Evolutionary conservation across 1,284 basidiomycete species (phyloP), one percentile per base, ranked within the genome.

Genomic region (Moesziomyces aphidis): DNA sequence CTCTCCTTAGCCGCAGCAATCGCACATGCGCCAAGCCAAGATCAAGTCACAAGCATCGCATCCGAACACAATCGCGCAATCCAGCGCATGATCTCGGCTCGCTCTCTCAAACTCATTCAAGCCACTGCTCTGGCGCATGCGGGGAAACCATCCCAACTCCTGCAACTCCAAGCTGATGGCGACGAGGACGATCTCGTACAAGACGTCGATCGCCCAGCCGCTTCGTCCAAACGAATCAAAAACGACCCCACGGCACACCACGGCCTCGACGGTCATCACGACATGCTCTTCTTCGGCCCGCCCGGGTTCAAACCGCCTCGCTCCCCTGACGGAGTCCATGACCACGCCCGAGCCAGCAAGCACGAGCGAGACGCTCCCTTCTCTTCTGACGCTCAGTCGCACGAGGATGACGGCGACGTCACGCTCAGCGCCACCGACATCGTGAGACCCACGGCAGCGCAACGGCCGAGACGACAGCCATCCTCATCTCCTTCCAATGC

Each of bases 101-200:
- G 61, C 26, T 61, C 61, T 21, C 26, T 68, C n/a, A 47, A 55
- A 11, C 65, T 68, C 34, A 28, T 43, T 4, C 65, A 58, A 23
- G 65, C 55, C 0, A 17, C 26, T 4, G 43, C 49, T 0, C n/a
- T 68, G 5, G 31, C 59, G 22, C 50, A 28, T 11, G 54, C 51
- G 21, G 55, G 39, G 17, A 1, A 55, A 10, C 48, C 60, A 13
- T 36, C 31, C 1, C n/a, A 46, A 3, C 59, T 57, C 21, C 58
- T 67, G 10, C 19, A 42, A 50, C 34, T 68, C 10, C 6, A n/a
- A 47, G 1, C 11, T 10, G 9, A 31, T 13, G 9, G 10, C 7
- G 11, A 36, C 5, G 21, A 34, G 10, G 11, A 13, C 31, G 15
- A 42, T 19, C 15, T 15, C 39, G 39, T 13, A 19, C 19, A 39